Evolutionary conservation across 1,284 basidiomycete species (phyloP), one percentile per base, ranked within the genome.

Genomic region (Ceratobasidium sp.): DNA sequence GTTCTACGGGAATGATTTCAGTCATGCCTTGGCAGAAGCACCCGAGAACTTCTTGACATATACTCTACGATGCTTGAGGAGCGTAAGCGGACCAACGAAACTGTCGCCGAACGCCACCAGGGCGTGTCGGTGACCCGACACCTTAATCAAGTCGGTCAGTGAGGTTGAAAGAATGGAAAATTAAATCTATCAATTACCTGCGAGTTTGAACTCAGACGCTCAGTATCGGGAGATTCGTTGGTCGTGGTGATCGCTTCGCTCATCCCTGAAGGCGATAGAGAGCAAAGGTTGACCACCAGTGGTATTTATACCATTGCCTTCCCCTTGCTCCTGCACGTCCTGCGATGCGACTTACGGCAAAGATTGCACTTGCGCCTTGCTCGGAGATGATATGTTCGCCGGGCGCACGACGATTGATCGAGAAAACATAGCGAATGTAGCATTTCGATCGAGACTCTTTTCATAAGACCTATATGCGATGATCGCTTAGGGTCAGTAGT

Each of bases 41-140:
- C 71, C 71, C 57, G 71, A 63, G 57, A 63, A 73, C 29, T 62
- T 73, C 33, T 73, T 73, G 48, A 73, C 71, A 63, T 62, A 60
- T 31, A 73, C 71, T 63, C 51, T 73, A 41, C 71, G 47, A 48
- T 48, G 57, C 22, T 63, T 62, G 47, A 73, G 59, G 22, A 73
- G 48, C 71, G 57, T 73, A 41, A 73, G 71, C 29, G 71, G 71
- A 7, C 71, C 71, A 41, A 73, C 71, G 59, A 73, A 73, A 54
- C 71, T 73, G 50, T 73, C 71, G 62, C 71, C 71, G 33, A 57
- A 73, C 71, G 59, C 71, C 71, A 73, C 71, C 27, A 73, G 71
- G 71, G 62, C 71, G 71, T 73, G 59, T 54, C 48, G 71, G 59
- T 73, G 71, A 19, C 71, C 71, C 71, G 27, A 73, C 59, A 73